Base-by-base conservation (phyloP, 2,329 filamentous ascomycete genomes). In the Fusarium pseudocircinatum region DNA sequence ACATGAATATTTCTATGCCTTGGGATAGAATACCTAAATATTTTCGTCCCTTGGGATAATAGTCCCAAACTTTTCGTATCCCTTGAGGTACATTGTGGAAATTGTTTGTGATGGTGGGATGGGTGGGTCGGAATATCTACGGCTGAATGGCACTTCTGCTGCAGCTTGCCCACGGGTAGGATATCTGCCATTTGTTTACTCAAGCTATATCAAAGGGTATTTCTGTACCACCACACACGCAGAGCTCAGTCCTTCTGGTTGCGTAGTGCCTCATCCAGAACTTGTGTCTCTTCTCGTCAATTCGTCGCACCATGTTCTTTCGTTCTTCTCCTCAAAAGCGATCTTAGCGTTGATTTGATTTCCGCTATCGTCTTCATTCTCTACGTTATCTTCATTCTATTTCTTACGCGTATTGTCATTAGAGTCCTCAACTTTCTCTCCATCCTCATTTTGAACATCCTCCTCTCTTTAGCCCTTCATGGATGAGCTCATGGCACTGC, bases 191-290 rank as follows among this genome's bases (percentile, higher is more conserved):
- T 30, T 32, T 49, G 28, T 18, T 49, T 30, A 14, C 26, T 16
- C 14, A 11, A 49, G 46, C 28, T 15, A 30, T 22, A 1, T 32
- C 22, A 49, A 20, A 2, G 0, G 28, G 1, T 10, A n/a, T 32
- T 0, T n/a, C 28, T 49, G 46, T 49, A n/a, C 28, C 2, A n/a
- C 46, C 20, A 49, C 2, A 18, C 10, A 7, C 14, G 28, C 9
- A 49, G 2, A 9, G 4, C 2, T n/a, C 14, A 0, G 5, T 32
- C 7, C 3, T n/a, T 20, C 6, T 12, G 10, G 14, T 13, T n/a
- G 14, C 10, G 14, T 49, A 7, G 26, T 4, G 4, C 10, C 26
- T 22, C 7, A 3, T 4, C 13, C 20, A 47, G 14, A 11, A 26
- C 2, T 16, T 1, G 6, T 47, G 3, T 47, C 20, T 22, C 26